Conservation (phyloP, 345 rosid genomes). For the Laguncularia racemosa region DNA sequence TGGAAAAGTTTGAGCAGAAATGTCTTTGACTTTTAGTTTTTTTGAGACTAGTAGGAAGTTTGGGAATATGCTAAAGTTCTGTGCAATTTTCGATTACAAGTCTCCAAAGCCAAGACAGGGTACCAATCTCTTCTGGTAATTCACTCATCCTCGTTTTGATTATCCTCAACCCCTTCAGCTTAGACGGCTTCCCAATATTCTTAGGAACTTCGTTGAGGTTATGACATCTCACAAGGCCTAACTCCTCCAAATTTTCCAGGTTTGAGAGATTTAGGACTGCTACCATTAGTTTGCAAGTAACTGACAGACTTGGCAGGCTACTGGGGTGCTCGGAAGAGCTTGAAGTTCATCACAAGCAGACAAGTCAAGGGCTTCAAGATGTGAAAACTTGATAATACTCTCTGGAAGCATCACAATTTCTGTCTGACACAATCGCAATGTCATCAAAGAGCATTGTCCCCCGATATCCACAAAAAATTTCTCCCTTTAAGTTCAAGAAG, state of each 20-base stretch:
- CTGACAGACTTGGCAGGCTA: not conserved
- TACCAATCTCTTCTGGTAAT: conserved; percentile 2
- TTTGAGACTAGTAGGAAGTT: not conserved
- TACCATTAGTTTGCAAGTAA: not conserved
- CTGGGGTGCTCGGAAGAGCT: too few relatives aligned
- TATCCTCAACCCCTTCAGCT: conserved; percentile 1
- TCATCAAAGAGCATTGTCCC: not conserved
- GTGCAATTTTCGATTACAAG: conserved; percentile 1
- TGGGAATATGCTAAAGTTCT: not conserved
- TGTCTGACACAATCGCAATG: too few relatives aligned
- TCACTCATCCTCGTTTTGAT: not conserved
- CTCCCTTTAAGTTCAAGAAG: not conserved
- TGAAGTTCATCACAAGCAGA: too few relatives aligned
- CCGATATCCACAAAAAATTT: conserved; percentile 8
- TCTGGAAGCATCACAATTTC: too few relatives aligned
- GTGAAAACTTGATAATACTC: too few relatives aligned
- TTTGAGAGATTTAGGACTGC: not conserved
- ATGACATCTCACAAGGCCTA: not conserved
- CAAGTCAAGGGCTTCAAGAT: too few relatives aligned
- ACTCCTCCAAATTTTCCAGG: not conserved
- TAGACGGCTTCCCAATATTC: conserved; percentile 2
- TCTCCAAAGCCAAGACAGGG: not conserved
- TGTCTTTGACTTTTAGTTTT: too few relatives aligned
- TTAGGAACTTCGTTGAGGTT: conserved; percentile 1
- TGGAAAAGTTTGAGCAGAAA: not conserved